Percentiles rank a stretch among this genome's conserved stretches.
Conservation (phyloP, 768 basidiomycete species). For the Boletus reticuloceps region DNA sequence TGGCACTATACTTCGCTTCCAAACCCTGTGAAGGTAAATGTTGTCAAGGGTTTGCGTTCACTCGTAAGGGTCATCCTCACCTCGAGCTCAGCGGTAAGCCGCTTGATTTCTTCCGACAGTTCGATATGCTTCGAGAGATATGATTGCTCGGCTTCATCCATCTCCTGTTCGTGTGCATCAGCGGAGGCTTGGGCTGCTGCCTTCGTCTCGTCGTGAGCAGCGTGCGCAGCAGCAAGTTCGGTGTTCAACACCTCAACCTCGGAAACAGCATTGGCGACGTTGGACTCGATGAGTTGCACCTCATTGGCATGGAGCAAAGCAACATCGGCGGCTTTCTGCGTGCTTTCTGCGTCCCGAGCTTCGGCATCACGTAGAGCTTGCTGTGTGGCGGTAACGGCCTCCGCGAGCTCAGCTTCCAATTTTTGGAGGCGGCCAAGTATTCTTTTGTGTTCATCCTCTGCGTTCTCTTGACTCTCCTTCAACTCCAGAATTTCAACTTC, state of each 20-base stretch:
- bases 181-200: slow-evolving; percentile 43
- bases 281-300: slow-evolving; percentile 42
- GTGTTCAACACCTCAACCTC: slow-evolving; percentile 46
- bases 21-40: slow-evolving; percentile 46
- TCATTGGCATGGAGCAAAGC: slow-evolving; percentile 45
- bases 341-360: slow-evolving; percentile 47
- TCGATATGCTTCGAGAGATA: slow-evolving; percentile 50
- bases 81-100: slow-evolving; percentile 61
- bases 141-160: slow-evolving; percentile 52
- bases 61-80: slow-evolving; percentile 36
- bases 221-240: slow-evolving; percentile 44
- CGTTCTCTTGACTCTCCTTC: slow-evolving; percentile 64
- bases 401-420: slow-evolving; percentile 53
- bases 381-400: slow-evolving; percentile 46
- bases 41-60: neutral
- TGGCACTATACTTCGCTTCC: slow-evolving; percentile 64
- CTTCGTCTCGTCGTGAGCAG: slow-evolving; percentile 48
- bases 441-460: slow-evolving; percentile 56
- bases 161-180: slow-evolving; percentile 44
- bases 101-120: slow-evolving; percentile 52
- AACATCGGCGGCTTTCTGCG: slow-evolving; percentile 38
- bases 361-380: slow-evolving; percentile 45
- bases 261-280: slow-evolving; percentile 41
- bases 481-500: slow-evolving; percentile 80
- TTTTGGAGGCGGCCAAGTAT: slow-evolving; percentile 44